phyloP scores from a whole-genome alignment of 129 eudicot species.

The Cynara cardunculus region DNA sequence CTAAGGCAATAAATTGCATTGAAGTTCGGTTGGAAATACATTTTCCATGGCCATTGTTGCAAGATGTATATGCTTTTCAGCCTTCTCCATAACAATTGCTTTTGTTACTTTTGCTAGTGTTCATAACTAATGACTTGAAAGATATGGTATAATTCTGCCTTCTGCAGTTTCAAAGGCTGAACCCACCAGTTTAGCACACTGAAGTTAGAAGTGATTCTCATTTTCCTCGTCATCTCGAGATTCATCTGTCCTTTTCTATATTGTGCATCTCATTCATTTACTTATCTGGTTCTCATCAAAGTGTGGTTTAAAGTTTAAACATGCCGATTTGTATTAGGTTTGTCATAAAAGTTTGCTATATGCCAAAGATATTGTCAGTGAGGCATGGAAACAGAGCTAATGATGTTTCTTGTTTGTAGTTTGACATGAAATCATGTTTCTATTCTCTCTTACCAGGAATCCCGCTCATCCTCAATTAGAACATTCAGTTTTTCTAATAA shows the following conservation, averaged over 20 bases:
- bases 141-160: not conserved
- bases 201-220: not conserved
- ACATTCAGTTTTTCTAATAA: not conserved
- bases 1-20: not conserved
- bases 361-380: not conserved
- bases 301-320: not conserved
- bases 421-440: not conserved
- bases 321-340: not conserved
- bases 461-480: not conserved
- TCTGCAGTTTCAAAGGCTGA: not conserved
- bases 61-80: not conserved
- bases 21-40: not conserved
- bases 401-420: not conserved
- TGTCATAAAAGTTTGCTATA: not conserved
- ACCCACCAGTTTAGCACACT: not conserved
- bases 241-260: not conserved
- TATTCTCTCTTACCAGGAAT: slow-evolving; percentile 1
- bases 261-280: not conserved
- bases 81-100: not conserved
- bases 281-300: not conserved
- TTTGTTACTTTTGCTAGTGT: not conserved
- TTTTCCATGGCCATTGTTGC: not conserved
- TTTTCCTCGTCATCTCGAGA: not conserved
- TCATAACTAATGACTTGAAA: not conserved
- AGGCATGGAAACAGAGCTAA: not conserved